phyloP scores from a whole-genome alignment of 2,329 filamentous ascomycete species.

The Colletotrichum echinochloae region DNA sequence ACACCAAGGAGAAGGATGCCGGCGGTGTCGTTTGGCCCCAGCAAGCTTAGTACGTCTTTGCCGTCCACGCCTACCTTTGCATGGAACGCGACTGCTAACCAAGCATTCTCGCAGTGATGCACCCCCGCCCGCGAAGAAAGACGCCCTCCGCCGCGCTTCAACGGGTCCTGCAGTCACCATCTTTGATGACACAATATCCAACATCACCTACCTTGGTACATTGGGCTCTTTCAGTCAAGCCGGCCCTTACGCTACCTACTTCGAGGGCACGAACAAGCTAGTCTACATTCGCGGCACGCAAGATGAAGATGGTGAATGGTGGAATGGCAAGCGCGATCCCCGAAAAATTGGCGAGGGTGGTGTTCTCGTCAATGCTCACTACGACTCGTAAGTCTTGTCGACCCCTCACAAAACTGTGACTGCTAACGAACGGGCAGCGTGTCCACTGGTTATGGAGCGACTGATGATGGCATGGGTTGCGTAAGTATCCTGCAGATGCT shows the following conservation, averaged over 20 bases:
- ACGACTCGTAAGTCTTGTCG: conserved; percentile 71
- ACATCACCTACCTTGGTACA: conserved; percentile 70
- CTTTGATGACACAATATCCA: conserved; percentile 83
- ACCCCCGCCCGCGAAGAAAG: not conserved
- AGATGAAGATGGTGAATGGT: conserved; percentile 81
- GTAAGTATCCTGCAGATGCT: conserved; percentile 88
- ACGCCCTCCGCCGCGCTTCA: conserved; percentile 35
- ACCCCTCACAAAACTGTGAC: not conserved
- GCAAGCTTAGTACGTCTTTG: conserved; percentile 37
- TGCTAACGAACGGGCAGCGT: conserved; percentile 66
- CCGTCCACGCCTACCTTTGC: no score
- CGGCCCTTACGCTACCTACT: conserved; percentile 72
- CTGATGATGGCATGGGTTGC: conserved; percentile 92
- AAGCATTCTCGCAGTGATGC: not conserved
- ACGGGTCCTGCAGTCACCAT: conserved; percentile 66
- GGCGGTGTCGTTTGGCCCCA: conserved; percentile 49
- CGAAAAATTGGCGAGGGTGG: conserved; percentile 73
- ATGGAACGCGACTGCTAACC: not conserved
- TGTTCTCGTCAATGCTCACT: conserved; percentile 94
- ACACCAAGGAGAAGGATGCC: conserved; percentile 53
- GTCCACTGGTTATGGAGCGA: conserved; percentile 91
- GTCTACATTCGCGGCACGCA: conserved; percentile 89
- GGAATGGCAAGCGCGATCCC: conserved; percentile 62
- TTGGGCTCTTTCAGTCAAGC: not conserved
- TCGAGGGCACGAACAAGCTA: conserved; percentile 92